Conservation (phyloP, 176 grass and related monocot genomes). For the Rhipidocladum racemiflorum region DNA sequence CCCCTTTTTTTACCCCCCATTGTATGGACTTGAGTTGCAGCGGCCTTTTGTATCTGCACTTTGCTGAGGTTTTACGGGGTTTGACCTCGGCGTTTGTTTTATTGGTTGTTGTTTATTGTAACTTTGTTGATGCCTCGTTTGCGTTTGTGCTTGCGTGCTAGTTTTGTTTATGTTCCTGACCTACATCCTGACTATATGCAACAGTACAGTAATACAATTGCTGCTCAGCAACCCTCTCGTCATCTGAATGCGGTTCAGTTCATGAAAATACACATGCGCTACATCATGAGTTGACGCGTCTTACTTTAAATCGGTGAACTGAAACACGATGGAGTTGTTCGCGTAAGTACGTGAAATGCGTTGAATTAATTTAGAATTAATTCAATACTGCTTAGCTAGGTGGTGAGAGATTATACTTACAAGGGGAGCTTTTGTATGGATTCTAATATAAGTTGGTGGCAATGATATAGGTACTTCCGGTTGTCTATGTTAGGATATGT, state of each 20-base stretch:
- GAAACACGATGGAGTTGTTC: too few species aligned
- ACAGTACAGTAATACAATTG: background rate
- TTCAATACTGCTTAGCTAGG: too few species aligned
- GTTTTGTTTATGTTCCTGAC: conserved; percentile 17
- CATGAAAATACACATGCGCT: background rate
- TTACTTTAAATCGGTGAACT: too few species aligned
- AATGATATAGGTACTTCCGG: too few species aligned
- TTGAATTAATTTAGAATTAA: too few species aligned
- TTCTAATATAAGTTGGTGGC: too few species aligned
- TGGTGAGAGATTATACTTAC: too few species aligned
- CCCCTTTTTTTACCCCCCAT: background rate
- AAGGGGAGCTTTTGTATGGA: too few species aligned
- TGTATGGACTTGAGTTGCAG: conserved; percentile 44
- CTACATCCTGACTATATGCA: background rate
- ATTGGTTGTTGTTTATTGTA: conserved; percentile 48
- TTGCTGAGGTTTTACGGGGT: conserved; percentile 36
- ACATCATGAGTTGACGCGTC: background rate
- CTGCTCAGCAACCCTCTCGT: background rate
- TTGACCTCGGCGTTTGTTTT: conserved; percentile 31
- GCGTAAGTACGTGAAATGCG: too few species aligned
- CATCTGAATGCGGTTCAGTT: background rate
- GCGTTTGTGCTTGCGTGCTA: background rate
- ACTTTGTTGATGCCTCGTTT: conserved; percentile 14
- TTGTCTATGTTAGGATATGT: too few species aligned
- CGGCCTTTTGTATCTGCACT: conserved; percentile 41